A percentile compares a stretch with the other conserved stretches of the same genome.
phyloP scores from a whole-genome alignment of 78 protist genomes.

The Dictyostelium capitatum region DNA sequence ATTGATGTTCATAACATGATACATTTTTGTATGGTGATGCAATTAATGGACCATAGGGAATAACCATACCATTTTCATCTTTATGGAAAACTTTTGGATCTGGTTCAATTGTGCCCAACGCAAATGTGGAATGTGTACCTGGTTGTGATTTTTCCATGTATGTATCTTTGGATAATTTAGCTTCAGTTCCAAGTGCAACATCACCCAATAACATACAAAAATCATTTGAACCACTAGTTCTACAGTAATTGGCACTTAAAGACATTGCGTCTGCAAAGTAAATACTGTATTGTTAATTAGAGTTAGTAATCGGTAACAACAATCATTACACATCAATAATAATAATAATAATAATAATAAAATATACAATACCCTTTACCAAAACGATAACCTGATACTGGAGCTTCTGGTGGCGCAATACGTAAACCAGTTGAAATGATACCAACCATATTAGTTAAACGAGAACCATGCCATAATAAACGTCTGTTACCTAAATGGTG shows the following conservation, averaged over 20 bases:
- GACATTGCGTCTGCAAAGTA: slow-evolving; percentile 24
- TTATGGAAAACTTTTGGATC: slow-evolving; percentile 16
- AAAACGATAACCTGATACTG: slow-evolving; percentile 95
- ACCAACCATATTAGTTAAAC: slow-evolving; percentile 93
- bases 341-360: background rate
- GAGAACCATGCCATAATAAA: slow-evolving; percentile 97
- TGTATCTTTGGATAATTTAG: slow-evolving; percentile 35
- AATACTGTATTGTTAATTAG: background rate
- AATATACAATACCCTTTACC: slow-evolving; percentile 97
- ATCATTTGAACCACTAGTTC: slow-evolving; percentile 32
- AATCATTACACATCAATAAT: background rate
- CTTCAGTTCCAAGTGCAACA: slow-evolving; percentile 71
- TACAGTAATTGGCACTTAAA: slow-evolving; percentile 52
- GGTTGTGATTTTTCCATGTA: slow-evolving; percentile 85
- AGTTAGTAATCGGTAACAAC: background rate
- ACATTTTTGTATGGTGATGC: slow-evolving; percentile 23
- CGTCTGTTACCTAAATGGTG: slow-evolving; percentile 69
- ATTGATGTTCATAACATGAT: slow-evolving; percentile 82
- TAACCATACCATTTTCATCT: slow-evolving; percentile 12
- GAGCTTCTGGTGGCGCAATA: slow-evolving; percentile 98
- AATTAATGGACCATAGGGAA: slow-evolving; percentile 74
- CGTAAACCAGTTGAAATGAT: slow-evolving; percentile 91
- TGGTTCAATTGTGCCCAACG: slow-evolving; percentile 76
- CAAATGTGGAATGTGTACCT: slow-evolving; percentile 65
- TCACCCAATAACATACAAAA: slow-evolving; percentile 77